Base-by-base conservation (phyloP, 164 flowering plant genomes). In the Macadamia integrifolia region DNA sequence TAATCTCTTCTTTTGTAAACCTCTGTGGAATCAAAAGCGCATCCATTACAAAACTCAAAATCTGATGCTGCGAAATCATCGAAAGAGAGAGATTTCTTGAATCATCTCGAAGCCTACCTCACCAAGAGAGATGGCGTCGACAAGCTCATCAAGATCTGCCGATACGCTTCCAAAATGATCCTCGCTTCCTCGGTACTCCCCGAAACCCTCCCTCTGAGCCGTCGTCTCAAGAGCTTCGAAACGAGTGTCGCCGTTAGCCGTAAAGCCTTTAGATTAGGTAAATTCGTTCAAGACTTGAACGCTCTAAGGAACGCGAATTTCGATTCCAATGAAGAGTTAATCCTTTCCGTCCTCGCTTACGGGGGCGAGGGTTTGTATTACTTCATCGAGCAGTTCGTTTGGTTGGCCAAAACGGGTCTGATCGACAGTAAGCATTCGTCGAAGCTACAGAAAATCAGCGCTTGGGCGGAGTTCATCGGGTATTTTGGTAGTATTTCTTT, bases 111-210 rank as follows among this genome's bases (percentile, higher is more conserved):
- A 73, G 67, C 75, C 0, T 94, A 88, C 82, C 84, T 94, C 62
- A 87, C 93, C 1, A 90, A 85, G 76, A 76, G 98, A 67, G 98
- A 94, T 60, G 99, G 99, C 62, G 87, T 94, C 12, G 99, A 94
- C 87, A 94, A 94, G 75, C 88, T 90, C 32, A 88, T 94, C 67
- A 94, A 94, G 77, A 90, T 94, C 80, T 85, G 91, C 42, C 76
- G 97, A 23, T 92, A 94, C 87, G 92, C 98, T 62, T 48, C 97
- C 70, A 94, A 92, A 74, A 80, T 94, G 85, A 76, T 85, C 72
- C 78, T 94, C 75, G 79, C 97, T 73, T 88, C 97, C 52, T 81
- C 93, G 0, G 48, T 81, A 63, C 67, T 83, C 59, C 80, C 83
- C 44, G 75, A 75, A 23, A 15, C 73, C 75, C 77, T 35, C 3